Conservation (phyloP, 768 basidiomycete genomes). For the Lepiota venenata region DNA sequence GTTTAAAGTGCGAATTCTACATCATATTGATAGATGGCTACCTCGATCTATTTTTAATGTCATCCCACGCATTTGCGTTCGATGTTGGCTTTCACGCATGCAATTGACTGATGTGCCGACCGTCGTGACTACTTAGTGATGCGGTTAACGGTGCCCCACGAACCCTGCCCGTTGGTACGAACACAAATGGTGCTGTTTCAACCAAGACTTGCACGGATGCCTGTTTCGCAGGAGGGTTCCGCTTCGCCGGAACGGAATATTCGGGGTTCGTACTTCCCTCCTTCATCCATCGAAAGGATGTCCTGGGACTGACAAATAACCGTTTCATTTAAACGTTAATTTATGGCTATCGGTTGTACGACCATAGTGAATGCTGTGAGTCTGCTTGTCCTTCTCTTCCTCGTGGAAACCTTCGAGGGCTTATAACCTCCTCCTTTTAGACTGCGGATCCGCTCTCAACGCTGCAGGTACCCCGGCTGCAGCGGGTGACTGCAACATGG, state of each 20-base stretch:
- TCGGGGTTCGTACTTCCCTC: conserved; percentile 24
- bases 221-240: conserved; percentile 52
- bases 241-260: conserved; percentile 37
- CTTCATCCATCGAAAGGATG: background rate
- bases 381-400: conserved; percentile 4
- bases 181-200: conserved; percentile 41
- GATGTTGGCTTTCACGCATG: conserved; percentile 18
- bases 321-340: background rate
- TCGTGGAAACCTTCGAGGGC: background rate
- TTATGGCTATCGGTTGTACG: background rate
- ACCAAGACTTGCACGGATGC: conserved; percentile 57
- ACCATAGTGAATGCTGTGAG: conserved; percentile 51
- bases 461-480: conserved; percentile 46
- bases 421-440: conserved; percentile 23
- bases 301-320: conserved; percentile 6
- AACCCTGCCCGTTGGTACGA: conserved; percentile 32
- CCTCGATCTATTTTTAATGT: conserved; percentile 21
- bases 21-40: background rate
- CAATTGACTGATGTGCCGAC: no score
- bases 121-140: conserved; percentile 27
- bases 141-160: conserved; percentile 39
- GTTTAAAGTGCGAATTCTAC: background rate
- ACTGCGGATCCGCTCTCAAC: conserved; percentile 44
- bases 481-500: conserved; percentile 61
- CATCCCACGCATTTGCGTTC: conserved; percentile 35